Base-by-base conservation (phyloP, 164 flowering plant genomes). In the Platanus orientalis region DNA sequence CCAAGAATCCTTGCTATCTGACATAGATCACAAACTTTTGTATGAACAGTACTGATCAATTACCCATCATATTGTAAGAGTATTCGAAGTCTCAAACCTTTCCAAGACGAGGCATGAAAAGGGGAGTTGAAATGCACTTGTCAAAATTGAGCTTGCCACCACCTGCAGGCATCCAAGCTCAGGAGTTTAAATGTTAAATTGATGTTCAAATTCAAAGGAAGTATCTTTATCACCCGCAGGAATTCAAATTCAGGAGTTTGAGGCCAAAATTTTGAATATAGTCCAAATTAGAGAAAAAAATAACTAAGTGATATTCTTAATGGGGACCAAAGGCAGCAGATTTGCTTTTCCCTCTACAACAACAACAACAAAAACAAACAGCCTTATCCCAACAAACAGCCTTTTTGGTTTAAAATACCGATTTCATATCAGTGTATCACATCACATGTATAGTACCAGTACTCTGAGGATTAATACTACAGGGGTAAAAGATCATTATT, bases 1-100 rank as follows among this genome's bases (percentile, higher is more conserved):
- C 83, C 84, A 42, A 94, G 92, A 75, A 83, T 73, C 70, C 66
- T 86, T 54, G 87, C 79, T 56, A 94, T 75, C 97, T 91, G 89
- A 59, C 36, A 67, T 63, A 39, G n/a, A 44, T 7, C 7, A 61
- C 0, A 64, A 52, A 50, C 32, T 40, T 30, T 58, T 6, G 32
- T 40, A 7, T 14, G 21, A 70, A 47, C 50, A 29, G 13, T 36
- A 30, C 19, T 20, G 50, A 16, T 50, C 32, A 6, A 67, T 9
- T 44, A 45, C 30, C 6, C 65, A 29, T 29, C 48, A 17, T 23
- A 26, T 44, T n/a, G 16, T 3, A 68, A 47, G 36, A 60, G n/a
- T 14, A 20, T 24, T 24, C 17, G 19, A 53, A 32, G 30, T 21
- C n/a, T 40, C 65, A 60, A 64, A 93, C 98, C 92, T 89, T 82